Base-by-base conservation (phyloP, 192 early-diverging fungal species). In the Entophlyctis luteolus region DNA sequence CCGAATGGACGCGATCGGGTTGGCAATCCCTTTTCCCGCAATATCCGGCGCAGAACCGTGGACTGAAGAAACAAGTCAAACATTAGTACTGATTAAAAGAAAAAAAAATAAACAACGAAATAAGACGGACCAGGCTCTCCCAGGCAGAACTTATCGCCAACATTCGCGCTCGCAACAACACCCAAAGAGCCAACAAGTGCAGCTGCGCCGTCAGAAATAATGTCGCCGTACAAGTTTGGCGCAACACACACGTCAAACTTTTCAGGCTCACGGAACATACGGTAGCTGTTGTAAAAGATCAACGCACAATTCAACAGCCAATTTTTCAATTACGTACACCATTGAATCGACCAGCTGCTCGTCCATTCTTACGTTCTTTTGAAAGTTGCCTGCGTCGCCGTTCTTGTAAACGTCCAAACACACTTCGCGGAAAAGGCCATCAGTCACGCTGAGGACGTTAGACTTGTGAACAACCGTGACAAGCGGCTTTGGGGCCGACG, bases 331-430 rank as follows among this genome's bases (percentile, higher is more conserved):
- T 16, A 81, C 81, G 42, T 80, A 91, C 68, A 98, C 96, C 96
- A 98, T 98, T 23, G 96, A 98, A 66, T 98, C 96, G 2, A 98
- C 94, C 71, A 98, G 82, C 78, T 98, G 96, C 79, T 98, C 96
- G 65, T 98, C 92, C 74, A 94, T 80, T 38, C 91, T 83, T 0
- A 95, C 86, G 36, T 72, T 69, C 36, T 73, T 67, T 50, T 74
- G 81, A 57, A 83, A 84, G 46, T 76, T 77, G 12, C 81, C 70
- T 47, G 87, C 89, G 55, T 80, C 74, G 37, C 85, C 83, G 63
- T 91, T 83, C 67, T 90, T 87, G 16, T 5, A 63, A 22, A 93
- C 92, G 27, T 73, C 79, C 60, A 69, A 59, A 5, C 65, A 67
- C 2, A 89, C 90, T 77, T 98, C 96, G 59, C 96, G 87, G 86